phyloP scores from a whole-genome alignment of 345 rosid species.

The Camelina hispida region DNA sequence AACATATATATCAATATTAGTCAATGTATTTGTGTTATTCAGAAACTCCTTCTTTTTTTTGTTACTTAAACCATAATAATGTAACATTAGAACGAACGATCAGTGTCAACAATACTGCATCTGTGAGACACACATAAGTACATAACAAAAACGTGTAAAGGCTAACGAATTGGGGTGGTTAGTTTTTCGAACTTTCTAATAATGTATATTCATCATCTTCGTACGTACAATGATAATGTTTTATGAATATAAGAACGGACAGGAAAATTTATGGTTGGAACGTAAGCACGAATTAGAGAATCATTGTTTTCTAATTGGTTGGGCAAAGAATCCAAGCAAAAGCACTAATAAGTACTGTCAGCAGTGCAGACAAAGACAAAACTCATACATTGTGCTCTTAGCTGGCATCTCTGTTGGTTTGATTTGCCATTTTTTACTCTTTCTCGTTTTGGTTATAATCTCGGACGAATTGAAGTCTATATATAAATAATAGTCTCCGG shows the following conservation, averaged over 20 bases:
- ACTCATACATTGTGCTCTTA: neutral
- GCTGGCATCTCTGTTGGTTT: slow-evolving; percentile 33
- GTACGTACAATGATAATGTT: slow-evolving; percentile 3
- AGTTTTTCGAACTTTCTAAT: neutral
- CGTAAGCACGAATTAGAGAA: neutral
- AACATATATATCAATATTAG: neutral
- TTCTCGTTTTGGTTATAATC: slow-evolving; percentile 6
- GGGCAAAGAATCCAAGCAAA: slow-evolving; percentile 17
- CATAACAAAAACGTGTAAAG: neutral
- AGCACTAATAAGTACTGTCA: neutral
- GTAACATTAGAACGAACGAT: neutral
- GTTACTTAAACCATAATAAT: too few relatives aligned
- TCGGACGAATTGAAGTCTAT: neutral
- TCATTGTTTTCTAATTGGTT: slow-evolving; percentile 6
- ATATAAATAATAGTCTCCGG: too few relatives aligned
- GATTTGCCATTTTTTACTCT: neutral
- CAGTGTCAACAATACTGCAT: neutral
- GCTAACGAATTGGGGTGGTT: neutral
- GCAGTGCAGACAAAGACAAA: slow-evolving; percentile 24
- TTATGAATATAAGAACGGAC: neutral
- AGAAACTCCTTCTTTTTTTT: neutral
- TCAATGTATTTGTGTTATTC: neutral
- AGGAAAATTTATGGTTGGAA: neutral
- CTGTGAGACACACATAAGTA: neutral
- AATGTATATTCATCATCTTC: neutral